phyloP scores from a whole-genome alignment of 768 basidiomycete species.

The Punctularia strigosozonata region DNA sequence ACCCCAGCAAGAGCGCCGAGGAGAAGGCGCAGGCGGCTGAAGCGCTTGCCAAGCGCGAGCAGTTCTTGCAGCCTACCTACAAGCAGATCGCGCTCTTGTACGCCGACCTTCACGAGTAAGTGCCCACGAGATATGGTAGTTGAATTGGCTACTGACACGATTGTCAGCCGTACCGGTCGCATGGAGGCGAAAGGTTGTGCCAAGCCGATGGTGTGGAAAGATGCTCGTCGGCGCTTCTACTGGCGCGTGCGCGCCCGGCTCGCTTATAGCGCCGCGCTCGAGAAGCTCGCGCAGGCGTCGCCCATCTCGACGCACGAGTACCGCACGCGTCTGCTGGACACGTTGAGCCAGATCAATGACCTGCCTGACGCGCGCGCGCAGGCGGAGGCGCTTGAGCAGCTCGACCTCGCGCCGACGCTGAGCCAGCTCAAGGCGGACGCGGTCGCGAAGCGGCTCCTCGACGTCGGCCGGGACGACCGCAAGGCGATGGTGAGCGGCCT shows the following conservation, averaged over 20 bases:
- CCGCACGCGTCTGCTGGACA: constrained; percentile 50
- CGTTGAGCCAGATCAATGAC: constrained; percentile 43
- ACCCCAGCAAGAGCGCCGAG: constrained; percentile 57
- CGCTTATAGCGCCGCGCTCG: constrained; percentile 53
- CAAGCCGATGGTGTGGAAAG: constrained; percentile 76
- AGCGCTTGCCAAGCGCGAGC: constrained; percentile 66
- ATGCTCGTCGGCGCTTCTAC: constrained; percentile 84
- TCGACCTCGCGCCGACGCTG: constrained; percentile 54
- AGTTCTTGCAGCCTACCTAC: constrained; percentile 76
- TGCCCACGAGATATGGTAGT: constrained; percentile 7
- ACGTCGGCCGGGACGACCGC: constrained; percentile 60
- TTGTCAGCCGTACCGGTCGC: constrained; percentile 71
- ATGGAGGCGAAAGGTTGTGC: constrained; percentile 99
- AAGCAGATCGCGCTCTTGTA: constrained; percentile 90
- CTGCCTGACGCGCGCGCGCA: constrained; percentile 42
- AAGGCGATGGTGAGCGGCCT: constrained; percentile 70
- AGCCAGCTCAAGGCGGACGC: constrained; percentile 60
- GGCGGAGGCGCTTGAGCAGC: constrained; percentile 55
- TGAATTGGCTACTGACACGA: constrained; percentile 6
- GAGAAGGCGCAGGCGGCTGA: constrained; percentile 62
- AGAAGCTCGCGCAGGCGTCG: constrained; percentile 54
- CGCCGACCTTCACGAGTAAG: constrained; percentile 93
- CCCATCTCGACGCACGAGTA: constrained; percentile 62
- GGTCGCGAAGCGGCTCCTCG: constrained; percentile 53
- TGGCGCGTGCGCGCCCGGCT: constrained; percentile 85